phyloP scores from a whole-genome alignment of 306 rosid genomes.

The Hippophae tibetana region DNA sequence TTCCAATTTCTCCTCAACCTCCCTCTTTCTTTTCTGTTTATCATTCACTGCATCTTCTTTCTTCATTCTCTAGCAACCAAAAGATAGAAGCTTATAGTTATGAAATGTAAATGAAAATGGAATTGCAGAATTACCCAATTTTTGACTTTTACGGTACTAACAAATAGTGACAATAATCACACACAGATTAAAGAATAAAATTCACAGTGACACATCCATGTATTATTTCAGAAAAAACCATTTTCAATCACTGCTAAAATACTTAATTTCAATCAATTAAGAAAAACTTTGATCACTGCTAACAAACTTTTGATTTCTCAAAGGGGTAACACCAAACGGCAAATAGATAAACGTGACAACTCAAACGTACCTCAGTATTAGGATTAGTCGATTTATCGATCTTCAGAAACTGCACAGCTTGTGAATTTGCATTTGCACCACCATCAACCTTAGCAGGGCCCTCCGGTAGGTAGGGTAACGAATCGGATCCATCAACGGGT shows the following conservation, averaged over 20 bases:
- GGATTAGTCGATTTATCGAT: conserved; percentile 29
- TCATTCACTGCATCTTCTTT: conserved; percentile 33
- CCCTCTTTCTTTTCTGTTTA: conserved; percentile 57
- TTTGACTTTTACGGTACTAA: no score
- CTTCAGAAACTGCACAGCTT: conserved; percentile 19
- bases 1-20: conserved; percentile 64
- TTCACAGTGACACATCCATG: no score
- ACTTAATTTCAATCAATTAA: no score
- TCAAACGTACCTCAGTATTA: conserved; percentile 26
- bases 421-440: conserved; percentile 12
- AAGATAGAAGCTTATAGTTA: conserved; percentile 2
- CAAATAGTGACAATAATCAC: no score
- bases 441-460: conserved; percentile 26
- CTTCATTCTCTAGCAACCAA: conserved; percentile 27
- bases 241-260: no score
- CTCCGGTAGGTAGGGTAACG: conserved; percentile 13
- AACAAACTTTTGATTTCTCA: no score
- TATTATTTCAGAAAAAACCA: no score
- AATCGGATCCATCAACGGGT: conserved; percentile 27
- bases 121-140: not conserved
- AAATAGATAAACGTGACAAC: not conserved
- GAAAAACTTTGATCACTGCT: no score
- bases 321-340: not conserved
- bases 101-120: conserved; percentile 2
- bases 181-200: no score